Evolutionary conservation across 768 basidiomycete species (phyloP).

Genomic region (Russula abietina): DNA sequence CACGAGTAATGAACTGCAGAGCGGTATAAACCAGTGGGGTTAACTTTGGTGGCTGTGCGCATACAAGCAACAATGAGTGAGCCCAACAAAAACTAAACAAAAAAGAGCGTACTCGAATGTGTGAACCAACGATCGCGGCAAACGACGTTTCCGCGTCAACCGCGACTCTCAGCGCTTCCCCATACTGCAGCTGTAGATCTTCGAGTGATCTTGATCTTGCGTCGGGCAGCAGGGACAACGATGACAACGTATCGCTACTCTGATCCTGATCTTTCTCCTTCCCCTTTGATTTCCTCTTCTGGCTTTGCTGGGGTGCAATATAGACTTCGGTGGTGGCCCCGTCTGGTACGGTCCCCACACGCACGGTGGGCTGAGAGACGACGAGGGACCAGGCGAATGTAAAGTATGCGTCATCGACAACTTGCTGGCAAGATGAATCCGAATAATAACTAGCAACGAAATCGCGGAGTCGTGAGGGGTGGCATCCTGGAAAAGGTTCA

Average conservation of each 20-base stretch:
- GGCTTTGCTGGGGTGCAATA: constrained; percentile 68
- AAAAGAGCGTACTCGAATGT: constrained; percentile 57
- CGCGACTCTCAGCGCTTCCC: constrained; percentile 62
- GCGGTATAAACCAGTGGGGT: constrained; percentile 82
- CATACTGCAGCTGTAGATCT: constrained; percentile 51
- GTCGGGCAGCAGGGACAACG: constrained; percentile 49
- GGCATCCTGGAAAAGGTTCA: constrained; percentile 49
- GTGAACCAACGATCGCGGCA: constrained; percentile 77
- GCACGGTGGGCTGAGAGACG: constrained; percentile 65
- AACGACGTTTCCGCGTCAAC: constrained; percentile 70
- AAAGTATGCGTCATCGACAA: constrained; percentile 67
- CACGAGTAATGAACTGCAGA: constrained; percentile 79
- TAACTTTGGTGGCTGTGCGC: constrained; percentile 61
- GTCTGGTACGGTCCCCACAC: constrained; percentile 66
- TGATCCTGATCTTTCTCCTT: constrained; percentile 41
- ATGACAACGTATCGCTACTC: constrained; percentile 39
- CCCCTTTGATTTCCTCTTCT: constrained; percentile 47
- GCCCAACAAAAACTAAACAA: background rate
- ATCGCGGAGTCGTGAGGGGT: constrained; percentile 62
- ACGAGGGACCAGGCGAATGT: constrained; percentile 80
- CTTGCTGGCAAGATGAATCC: constrained; percentile 40
- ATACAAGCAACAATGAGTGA: constrained; percentile 20
- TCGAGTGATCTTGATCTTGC: constrained; percentile 50
- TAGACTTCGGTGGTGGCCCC: constrained; percentile 61
- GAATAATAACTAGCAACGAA: constrained; percentile 65